Evolutionary conservation across 352 stramenopile genomes (phyloP).

Genomic region (Globisporangium parvum): DNA sequence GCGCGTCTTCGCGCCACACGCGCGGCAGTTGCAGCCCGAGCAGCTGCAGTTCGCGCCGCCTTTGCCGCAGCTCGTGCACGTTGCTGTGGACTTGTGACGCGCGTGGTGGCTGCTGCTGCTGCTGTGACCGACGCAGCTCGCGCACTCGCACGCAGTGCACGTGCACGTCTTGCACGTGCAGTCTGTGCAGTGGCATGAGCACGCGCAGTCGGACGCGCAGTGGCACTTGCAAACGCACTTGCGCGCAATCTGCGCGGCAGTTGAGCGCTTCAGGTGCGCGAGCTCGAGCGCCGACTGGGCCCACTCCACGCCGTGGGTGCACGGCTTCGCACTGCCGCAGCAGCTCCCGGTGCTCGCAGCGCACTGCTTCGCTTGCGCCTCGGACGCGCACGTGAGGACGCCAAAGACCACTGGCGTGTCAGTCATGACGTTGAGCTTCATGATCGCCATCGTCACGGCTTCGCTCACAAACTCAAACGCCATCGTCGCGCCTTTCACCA

Average conservation of each 20-base stretch:
- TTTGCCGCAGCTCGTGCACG: too few relatives aligned
- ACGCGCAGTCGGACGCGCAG: constrained; percentile 26
- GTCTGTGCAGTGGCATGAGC: constrained; percentile 28
- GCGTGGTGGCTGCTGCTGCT: constrained; percentile 4
- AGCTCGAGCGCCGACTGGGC: constrained; percentile 80
- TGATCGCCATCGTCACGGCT: constrained; percentile 91
- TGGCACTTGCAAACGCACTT: constrained; percentile 29
- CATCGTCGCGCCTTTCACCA: constrained; percentile 94
- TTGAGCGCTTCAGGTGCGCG: constrained; percentile 76
- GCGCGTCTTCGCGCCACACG: too few relatives aligned
- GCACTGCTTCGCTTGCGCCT: constrained; percentile 89
- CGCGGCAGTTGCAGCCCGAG: too few relatives aligned
- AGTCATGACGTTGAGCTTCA: constrained; percentile 93
- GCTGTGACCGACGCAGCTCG: constrained; percentile 18
- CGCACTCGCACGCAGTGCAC: constrained; percentile 26
- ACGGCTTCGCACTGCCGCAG: constrained; percentile 24
- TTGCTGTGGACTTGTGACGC: too few relatives aligned
- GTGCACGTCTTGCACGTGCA: constrained; percentile 20
- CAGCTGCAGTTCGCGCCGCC: too few relatives aligned
- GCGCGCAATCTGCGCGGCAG: constrained; percentile 16
- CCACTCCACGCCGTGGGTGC: constrained; percentile 53
- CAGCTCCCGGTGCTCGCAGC: constrained; percentile 22
- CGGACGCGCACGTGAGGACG: constrained; percentile 91
- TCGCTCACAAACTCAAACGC: constrained; percentile 98
- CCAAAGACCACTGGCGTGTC: constrained; percentile 80